These are phyloP conservation scores for Exophiala dermatitidis DNA, from an alignment of 2,329 filamentous ascomycete genomes.

Conservation along the genomic window DNA sequence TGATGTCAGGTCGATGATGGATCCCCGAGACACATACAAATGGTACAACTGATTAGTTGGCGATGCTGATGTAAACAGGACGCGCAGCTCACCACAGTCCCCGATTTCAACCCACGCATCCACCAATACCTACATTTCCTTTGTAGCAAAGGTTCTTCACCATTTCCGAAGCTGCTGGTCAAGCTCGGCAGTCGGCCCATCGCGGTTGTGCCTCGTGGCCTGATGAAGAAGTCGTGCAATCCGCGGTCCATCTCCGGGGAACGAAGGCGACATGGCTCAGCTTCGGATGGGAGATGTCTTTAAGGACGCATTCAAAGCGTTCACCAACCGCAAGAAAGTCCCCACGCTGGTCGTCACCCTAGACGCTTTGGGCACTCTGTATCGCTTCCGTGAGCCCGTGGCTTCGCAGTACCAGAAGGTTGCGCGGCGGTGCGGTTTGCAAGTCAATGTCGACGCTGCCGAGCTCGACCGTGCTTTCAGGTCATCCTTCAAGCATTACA, in stretches of 20 bases:
- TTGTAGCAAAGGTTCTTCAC: not conserved
- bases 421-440: conserved; percentile 35
- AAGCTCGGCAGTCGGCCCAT: too few species aligned
- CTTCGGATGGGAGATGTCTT: not conserved
- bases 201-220: too few species aligned
- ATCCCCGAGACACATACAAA: not conserved
- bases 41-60: not conserved
- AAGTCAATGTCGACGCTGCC: conserved; percentile 20
- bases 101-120: not conserved
- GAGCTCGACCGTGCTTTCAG: conserved; percentile 34
- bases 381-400: conserved; percentile 36
- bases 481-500: conserved; percentile 31
- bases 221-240: too few species aligned
- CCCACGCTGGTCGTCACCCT: conserved; percentile 36
- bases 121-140: not conserved
- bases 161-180: not conserved
- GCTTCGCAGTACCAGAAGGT: conserved; percentile 36
- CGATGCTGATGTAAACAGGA: conserved; percentile 9
- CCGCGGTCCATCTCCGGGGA: too few species aligned
- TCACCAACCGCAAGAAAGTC: conserved; percentile 3
- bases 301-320: conserved; percentile 7
- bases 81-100: not conserved
- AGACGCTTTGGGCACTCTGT: conserved; percentile 42
- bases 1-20: not conserved
- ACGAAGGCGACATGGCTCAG: not conserved